Evolutionary conservation across 192 early-diverging fungal genomes (phyloP).

Genomic region (Backusella circina): DNA sequence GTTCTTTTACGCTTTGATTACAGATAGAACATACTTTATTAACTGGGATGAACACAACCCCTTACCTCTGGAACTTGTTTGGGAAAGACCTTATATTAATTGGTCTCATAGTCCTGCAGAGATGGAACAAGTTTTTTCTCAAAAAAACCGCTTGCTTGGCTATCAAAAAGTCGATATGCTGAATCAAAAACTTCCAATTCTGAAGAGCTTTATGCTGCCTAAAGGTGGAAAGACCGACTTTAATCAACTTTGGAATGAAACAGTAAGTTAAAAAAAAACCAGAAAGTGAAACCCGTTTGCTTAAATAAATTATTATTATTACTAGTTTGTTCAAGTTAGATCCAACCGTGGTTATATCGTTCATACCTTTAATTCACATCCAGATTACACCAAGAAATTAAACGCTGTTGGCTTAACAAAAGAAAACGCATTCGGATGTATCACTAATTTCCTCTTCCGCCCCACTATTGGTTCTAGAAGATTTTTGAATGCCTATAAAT

Average conservation of each 20-base stretch:
- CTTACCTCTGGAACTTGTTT: slow-evolving; percentile 35
- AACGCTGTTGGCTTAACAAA: slow-evolving; percentile 32
- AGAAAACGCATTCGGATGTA: slow-evolving; percentile 40
- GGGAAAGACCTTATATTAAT: slow-evolving; percentile 37
- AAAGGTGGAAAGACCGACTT: slow-evolving; percentile 29
- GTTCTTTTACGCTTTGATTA: slow-evolving; percentile 40
- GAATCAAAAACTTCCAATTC: slow-evolving; percentile 19
- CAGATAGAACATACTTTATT: slow-evolving; percentile 35
- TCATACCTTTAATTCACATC: slow-evolving; percentile 33
- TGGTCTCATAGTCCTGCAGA: slow-evolving; percentile 33
- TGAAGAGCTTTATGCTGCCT: slow-evolving; percentile 22
- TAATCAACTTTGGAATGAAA: slow-evolving; percentile 27
- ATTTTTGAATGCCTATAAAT: slow-evolving; percentile 34
- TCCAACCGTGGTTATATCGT: slow-evolving; percentile 41
- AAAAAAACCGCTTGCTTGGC: slow-evolving; percentile 9
- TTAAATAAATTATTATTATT: background rate
- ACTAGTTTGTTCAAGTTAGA: slow-evolving; percentile 30
- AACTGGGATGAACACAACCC: slow-evolving; percentile 38
- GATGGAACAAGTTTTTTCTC: slow-evolving; percentile 19
- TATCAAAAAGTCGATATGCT: slow-evolving; percentile 23
- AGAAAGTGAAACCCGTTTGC: background rate
- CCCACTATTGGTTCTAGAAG: slow-evolving; percentile 31
- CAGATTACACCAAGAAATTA: slow-evolving; percentile 24
- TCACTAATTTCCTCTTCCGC: slow-evolving; percentile 40
- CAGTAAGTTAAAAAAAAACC: background rate